These are phyloP conservation scores for Melocanna baccifera DNA, from an alignment of 176 grass and related monocot genomes.

Conservation along the genomic window DNA sequence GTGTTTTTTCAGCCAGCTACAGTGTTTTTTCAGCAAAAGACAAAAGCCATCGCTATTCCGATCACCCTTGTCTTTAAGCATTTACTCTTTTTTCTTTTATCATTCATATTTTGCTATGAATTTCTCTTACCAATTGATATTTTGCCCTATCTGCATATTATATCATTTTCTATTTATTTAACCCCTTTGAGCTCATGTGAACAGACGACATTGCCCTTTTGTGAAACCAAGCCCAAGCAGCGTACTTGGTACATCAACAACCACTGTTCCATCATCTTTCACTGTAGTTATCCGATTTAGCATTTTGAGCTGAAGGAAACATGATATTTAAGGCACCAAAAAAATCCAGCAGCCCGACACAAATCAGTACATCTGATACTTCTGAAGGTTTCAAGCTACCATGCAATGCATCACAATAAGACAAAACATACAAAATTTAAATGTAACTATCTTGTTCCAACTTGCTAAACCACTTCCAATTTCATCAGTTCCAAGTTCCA, in stretches of 20 bases:
- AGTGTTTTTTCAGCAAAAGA: too few relatives aligned
- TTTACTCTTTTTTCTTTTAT: too few relatives aligned
- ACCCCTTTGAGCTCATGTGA: too few relatives aligned
- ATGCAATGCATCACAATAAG: neutral
- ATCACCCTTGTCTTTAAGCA: too few relatives aligned
- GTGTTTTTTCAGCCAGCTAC: too few relatives aligned
- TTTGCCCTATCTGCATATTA: too few relatives aligned
- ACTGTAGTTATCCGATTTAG: slow-evolving; percentile 75
- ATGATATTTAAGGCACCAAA: neutral
- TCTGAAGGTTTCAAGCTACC: neutral
- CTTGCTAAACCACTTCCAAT: neutral
- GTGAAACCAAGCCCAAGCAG: too few relatives aligned
- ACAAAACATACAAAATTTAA: neutral
- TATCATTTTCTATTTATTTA: too few relatives aligned
- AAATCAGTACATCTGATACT: neutral
- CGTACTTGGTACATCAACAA: slow-evolving; percentile 82
- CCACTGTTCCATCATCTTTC: slow-evolving; percentile 90
- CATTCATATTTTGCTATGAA: too few relatives aligned
- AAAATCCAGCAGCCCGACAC: neutral
- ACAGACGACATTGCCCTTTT: too few relatives aligned
- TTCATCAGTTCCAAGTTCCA: slow-evolving; percentile 3
- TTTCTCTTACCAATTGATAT: too few relatives aligned
- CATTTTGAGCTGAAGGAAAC: slow-evolving; percentile 44
- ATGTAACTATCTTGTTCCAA: neutral
- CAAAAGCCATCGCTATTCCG: too few relatives aligned